These are phyloP conservation scores for Salix koriyanagi DNA, from an alignment of 345 rosid species.

Conservation along the genomic window DNA sequence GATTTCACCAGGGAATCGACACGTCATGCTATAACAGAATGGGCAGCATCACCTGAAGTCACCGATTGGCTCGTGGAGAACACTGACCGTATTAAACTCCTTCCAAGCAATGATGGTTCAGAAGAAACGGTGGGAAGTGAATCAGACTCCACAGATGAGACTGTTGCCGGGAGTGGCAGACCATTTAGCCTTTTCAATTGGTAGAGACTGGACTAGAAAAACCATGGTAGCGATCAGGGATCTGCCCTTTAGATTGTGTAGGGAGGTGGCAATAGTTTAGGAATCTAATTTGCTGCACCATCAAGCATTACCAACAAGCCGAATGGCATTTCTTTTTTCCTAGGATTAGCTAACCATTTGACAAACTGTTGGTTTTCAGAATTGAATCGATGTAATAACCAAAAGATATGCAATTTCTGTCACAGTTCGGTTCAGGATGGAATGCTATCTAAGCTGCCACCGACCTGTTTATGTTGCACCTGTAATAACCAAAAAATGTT, in stretches of 20 bases:
- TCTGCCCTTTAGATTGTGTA: neutral
- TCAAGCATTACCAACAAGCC: neutral
- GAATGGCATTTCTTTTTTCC: neutral
- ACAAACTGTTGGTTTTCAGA: neutral
- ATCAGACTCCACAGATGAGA: constrained; percentile 54
- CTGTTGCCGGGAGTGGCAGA: constrained; percentile 21
- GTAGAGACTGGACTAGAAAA: constrained; percentile 16
- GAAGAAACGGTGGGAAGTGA: constrained; percentile 58
- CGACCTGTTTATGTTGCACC: too few relatives aligned
- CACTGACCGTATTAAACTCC: constrained; percentile 62
- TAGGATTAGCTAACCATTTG: neutral
- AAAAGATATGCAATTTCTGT: neutral
- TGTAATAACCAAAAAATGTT: too few relatives aligned
- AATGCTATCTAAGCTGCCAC: neutral
- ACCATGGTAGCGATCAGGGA: neutral
- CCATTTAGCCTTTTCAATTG: constrained; percentile 36
- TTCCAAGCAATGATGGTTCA: constrained; percentile 41
- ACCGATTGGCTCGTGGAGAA: constrained; percentile 65
- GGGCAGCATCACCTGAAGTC: constrained; percentile 69
- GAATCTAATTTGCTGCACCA: neutral
- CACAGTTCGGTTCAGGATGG: neutral
- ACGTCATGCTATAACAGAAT: constrained; percentile 16
- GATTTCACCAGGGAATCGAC: constrained; percentile 63
- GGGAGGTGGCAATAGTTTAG: constrained; percentile 2
- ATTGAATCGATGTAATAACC: neutral